Percentiles rank a stretch among this genome's conserved stretches.
Evolutionary conservation across 73 alveolate species (phyloP).

Genomic region (Stentor coeruleus): DNA sequence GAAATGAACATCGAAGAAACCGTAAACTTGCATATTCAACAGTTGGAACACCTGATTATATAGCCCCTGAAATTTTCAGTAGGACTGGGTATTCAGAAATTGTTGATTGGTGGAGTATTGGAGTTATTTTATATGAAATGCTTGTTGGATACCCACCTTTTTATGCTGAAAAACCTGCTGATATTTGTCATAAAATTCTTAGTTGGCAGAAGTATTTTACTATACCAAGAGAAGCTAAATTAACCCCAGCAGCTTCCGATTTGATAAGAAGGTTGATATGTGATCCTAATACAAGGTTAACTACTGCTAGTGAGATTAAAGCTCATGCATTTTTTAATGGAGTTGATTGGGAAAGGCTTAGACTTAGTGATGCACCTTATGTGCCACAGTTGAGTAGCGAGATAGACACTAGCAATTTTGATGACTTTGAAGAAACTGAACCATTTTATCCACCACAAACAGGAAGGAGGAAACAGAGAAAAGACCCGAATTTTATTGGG

Average conservation of each 20-base stretch:
- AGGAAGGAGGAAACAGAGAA: conserved; percentile 45
- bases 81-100: conserved; percentile 77
- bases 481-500: conserved; percentile 52
- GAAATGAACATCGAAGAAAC: conserved; percentile 63
- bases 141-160: conserved; percentile 98
- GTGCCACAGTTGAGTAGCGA: conserved; percentile 64
- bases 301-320: conserved; percentile 74
- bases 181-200: conserved; percentile 72
- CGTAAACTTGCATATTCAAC: conserved; percentile 90
- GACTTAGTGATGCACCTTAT: conserved; percentile 60
- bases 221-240: conserved; percentile 85
- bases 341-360: conserved; percentile 64
- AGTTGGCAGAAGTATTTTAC: conserved; percentile 73
- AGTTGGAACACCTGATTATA: conserved; percentile 98
- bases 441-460: conserved; percentile 59
- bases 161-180: conserved; percentile 81
- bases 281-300: conserved; percentile 74
- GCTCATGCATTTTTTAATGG: conserved; percentile 81
- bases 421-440: conserved; percentile 71
- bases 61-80: conserved; percentile 95
- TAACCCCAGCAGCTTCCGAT: conserved; percentile 73
- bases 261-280: conserved; percentile 72
- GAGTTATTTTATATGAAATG: conserved; percentile 94
- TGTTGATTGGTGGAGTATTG: conserved; percentile 97
- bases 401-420: conserved; percentile 59